Conservation (phyloP, 441 rosid genomes). For the Jatropha podagrica region DNA sequence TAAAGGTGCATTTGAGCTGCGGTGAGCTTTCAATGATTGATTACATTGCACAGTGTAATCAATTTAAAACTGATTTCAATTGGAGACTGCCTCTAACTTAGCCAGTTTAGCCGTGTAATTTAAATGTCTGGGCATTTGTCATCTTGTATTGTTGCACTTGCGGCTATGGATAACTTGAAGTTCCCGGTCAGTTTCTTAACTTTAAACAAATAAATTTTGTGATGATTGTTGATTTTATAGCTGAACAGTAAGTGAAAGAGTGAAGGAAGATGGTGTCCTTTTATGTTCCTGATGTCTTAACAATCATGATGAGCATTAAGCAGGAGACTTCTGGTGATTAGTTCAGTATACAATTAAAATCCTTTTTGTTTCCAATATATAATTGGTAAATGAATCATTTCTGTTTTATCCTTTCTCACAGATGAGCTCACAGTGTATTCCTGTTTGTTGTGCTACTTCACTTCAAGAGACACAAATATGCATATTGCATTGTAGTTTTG, state of each 20-base stretch:
- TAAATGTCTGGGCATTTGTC: too few relatives aligned
- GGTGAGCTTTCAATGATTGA: too few relatives aligned
- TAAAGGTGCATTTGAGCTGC: too few relatives aligned
- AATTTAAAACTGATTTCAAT: too few relatives aligned
- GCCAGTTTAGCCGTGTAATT: too few relatives aligned
- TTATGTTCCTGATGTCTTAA: background rate
- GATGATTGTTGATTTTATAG: background rate
- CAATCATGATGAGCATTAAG: background rate
- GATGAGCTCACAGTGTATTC: background rate
- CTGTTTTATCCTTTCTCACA: background rate
- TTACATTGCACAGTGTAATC: too few relatives aligned
- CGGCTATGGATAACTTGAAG: background rate
- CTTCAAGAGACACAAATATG: background rate
- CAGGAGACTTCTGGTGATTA: background rate
- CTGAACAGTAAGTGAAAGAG: background rate
- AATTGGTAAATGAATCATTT: constrained; percentile 2
- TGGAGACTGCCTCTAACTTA: too few relatives aligned
- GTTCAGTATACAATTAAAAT: background rate
- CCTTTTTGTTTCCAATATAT: background rate
- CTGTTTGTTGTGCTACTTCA: background rate
- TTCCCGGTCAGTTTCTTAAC: background rate
- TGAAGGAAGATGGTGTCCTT: background rate
- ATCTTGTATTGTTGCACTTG: too few relatives aligned
- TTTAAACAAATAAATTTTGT: background rate
- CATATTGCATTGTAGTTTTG: background rate